phyloP scores from a whole-genome alignment of 225 moss, liverwort and hornwort genomes.

The Thuidium tamariscinum region DNA sequence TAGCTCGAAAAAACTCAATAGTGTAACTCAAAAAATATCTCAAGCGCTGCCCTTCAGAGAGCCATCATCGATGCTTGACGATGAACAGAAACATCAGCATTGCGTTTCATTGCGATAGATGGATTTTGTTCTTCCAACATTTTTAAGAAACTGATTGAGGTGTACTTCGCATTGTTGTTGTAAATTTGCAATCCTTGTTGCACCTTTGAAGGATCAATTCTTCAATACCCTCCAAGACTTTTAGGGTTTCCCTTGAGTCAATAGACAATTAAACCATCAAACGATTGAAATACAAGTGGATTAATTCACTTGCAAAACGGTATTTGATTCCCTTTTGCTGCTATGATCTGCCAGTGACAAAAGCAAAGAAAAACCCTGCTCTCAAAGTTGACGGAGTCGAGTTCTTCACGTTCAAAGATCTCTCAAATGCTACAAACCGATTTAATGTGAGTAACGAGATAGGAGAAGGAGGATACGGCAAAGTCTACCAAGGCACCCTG shows the following conservation, averaged over 20 bases:
- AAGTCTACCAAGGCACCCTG: neutral
- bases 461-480: conserved; percentile 15
- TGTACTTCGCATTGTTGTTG: neutral
- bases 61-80: neutral
- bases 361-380: neutral
- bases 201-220: neutral
- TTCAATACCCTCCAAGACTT: no score
- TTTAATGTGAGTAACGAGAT: conserved; percentile 12
- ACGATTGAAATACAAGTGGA: neutral
- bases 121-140: neutral
- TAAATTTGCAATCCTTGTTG: neutral
- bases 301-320: neutral
- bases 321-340: neutral
- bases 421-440: conserved; percentile 16
- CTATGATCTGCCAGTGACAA: neutral
- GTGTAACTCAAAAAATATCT: no score
- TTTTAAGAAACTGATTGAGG: neutral
- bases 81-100: neutral
- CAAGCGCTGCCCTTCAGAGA: neutral
- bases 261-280: neutral
- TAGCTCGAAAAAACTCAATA: no score
- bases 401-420: conserved; percentile 28
- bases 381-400: conserved; percentile 24
- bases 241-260: neutral
- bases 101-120: no score